Evolutionary conservation across 345 rosid species (phyloP), one percentile per base, ranked within the genome.

Genomic region (Euphorbia peplus): DNA sequence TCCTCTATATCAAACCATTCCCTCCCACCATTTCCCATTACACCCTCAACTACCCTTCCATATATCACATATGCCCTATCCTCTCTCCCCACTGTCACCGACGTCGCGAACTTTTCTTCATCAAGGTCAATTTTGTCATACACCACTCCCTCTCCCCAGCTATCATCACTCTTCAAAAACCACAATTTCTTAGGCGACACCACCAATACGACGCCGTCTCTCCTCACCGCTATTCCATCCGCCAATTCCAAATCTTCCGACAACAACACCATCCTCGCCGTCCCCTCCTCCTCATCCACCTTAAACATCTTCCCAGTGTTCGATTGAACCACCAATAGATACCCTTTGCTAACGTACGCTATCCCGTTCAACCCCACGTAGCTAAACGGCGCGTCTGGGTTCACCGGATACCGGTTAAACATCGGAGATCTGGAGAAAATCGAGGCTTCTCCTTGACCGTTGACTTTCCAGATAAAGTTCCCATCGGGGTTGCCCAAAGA

Each of bases 251-350:
- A 66, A 50, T 87, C 89, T 73, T 72, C 37, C 72, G 67, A 68
- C 29, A 90, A 55, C 50, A 88, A 28, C 22, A 93, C 90, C 15
- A 22, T 18, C 84, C 83, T 87, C 18, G 89, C 97, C 55, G 60
- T 62, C 15, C 98, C 98, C 59, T 62, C 83, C 1, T 69, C 96
- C 52, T 62, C 90, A 50, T 93, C 90, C 3, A 90, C 97, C 73
- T 86, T 91, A 77, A 87, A 89, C 84, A 91, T 48, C 83, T 85
- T 91, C 18, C 97, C 97, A 25, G 98, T 91, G 74, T 89, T 93
- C 61, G 86, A 77, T 69, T 93, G 97, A 57, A 85, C 92, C 78
- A 84, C 96, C 37, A 91, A 69, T 15, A 91, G 74, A 70, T 85
- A 91, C 1, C 98, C 96, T 58, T 85, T 93, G 85, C 91, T 89